Conservation (phyloP, 1,284 basidiomycete genomes). For the Papiliotrema terrestris region DNA sequence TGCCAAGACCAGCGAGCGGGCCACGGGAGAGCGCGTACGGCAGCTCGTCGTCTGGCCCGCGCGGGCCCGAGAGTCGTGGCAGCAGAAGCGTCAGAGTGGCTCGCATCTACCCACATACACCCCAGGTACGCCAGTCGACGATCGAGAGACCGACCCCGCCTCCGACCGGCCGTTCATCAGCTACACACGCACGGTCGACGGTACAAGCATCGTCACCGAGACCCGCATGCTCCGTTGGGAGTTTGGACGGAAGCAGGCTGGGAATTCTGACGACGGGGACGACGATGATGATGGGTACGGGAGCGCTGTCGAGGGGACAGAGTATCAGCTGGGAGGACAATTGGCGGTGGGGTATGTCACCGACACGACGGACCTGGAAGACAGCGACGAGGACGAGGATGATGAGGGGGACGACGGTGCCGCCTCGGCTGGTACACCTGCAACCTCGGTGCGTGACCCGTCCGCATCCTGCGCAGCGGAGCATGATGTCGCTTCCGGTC, state of each 20-base stretch:
- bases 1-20: constrained; percentile 18
- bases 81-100: not conserved
- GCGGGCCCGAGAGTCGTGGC: constrained; percentile 10
- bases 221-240: constrained; percentile 27
- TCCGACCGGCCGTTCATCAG: constrained; percentile 39
- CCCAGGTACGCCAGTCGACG: not conserved
- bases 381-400: constrained; percentile 14
- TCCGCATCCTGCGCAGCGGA: no score
- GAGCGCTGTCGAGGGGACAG: constrained; percentile 11
- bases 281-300: constrained; percentile 9
- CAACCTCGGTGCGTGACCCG: no score
- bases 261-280: constrained; percentile 24
- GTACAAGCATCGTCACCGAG: constrained; percentile 37
- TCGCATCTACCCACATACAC: not conserved
- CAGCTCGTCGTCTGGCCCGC: constrained; percentile 42
- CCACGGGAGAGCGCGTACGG: constrained; percentile 20
- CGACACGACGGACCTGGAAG: constrained; percentile 10
- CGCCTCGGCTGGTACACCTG: no score
- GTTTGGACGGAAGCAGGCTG: constrained; percentile 20
- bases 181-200: constrained; percentile 42
- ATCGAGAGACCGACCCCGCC: no score
- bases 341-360: constrained; percentile 2
- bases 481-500: no score
- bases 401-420: not conserved
- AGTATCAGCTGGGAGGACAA: constrained; percentile 1